phyloP scores from a whole-genome alignment of 176 grass and related monocot species.

The Eleusine indica region DNA sequence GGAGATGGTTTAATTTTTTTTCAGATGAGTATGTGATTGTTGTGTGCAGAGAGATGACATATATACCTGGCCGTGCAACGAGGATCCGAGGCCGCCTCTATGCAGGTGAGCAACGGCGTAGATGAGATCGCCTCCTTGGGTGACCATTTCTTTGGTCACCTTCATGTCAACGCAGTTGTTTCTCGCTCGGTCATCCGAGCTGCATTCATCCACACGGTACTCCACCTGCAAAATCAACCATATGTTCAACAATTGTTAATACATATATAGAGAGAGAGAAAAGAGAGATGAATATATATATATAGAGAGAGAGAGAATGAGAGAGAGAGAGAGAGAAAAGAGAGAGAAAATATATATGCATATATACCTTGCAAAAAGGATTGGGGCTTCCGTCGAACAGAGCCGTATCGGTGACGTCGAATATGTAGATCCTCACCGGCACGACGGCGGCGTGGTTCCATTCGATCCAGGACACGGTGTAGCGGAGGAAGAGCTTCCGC shows the following conservation, averaged over 20 bases:
- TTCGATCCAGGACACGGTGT: constrained; percentile 70
- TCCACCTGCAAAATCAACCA: constrained; percentile 54
- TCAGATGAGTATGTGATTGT: no score
- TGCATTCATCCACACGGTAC: constrained; percentile 74
- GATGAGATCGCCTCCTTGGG: constrained; percentile 67
- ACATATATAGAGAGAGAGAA: no score
- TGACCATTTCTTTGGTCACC: constrained; percentile 46
- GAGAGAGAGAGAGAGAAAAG: no score
- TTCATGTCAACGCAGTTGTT: constrained; percentile 52
- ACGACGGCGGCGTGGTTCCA: constrained; percentile 50
- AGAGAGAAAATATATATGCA: no score
- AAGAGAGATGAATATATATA: no score
- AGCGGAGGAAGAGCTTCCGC: constrained; percentile 66
- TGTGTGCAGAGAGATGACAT: no score
- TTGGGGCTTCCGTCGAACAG: no score
- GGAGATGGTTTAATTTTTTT: no score
- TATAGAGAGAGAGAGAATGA: no score
- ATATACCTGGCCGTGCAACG: no score
- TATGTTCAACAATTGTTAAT: no score
- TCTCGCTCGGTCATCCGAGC: constrained; percentile 40
- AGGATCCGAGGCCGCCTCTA: no score
- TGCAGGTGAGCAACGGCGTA: constrained; percentile 83
- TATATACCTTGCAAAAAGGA: constrained; percentile 54
- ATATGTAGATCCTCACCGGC: constrained; percentile 80
- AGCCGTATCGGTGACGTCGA: constrained; percentile 34